Evolutionary conservation across 2,329 filamentous ascomycete genomes (phyloP), one percentile per base, ranked within the genome.

Genomic region (Epichloe brachyelytri): DNA sequence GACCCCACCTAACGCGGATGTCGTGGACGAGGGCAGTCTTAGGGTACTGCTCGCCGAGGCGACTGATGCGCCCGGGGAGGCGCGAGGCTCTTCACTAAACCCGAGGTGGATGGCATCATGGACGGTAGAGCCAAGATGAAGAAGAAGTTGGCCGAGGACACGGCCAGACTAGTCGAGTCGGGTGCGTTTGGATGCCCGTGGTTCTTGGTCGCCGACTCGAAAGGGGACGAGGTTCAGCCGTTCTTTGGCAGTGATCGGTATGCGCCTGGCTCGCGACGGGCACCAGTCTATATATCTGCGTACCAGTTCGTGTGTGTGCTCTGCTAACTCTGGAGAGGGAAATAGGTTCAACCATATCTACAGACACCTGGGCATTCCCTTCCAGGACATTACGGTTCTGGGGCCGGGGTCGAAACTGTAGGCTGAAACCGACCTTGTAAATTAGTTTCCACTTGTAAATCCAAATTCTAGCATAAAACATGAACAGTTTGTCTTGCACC

Each of bases 171-270:
- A 0, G 63, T 87, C 15, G 75, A 78, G 38, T 70, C 69, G 47
- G 86, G 86, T 0, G 86, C 86, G 0, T 91, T 86, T 65, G 87
- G 87, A 0, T 79, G 80, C 47, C 87, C 87, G 1, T 91, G 86
- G 86, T 72, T 86, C 54, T 82, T 80, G 76, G 85, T 82, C 3
- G 74, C 71, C 17, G 79, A 84, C 58, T 63, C 61, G 2, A 64
- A 75, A 54, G 83, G 82, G 0, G 64, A 73, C 50, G 73, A 73
- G 51, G 73, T 73, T 46, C 81, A 86, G 68, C 78, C 82, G 0
- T 88, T 89, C 63, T 90, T 90, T 65, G 86, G 86, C 3, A 88
- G 84, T 66, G 86, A 90, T 67, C 71, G 80, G 78, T 69, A 51
- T 55, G 61, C 26, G 8, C 26, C 26, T 30, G 26, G 26, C 26